A percentile compares a stretch with the other conserved stretches of the same genome.
Conservation (phyloP, 371 early-diverging fungal genomes). For the Syncephalastrum racemosum region DNA sequence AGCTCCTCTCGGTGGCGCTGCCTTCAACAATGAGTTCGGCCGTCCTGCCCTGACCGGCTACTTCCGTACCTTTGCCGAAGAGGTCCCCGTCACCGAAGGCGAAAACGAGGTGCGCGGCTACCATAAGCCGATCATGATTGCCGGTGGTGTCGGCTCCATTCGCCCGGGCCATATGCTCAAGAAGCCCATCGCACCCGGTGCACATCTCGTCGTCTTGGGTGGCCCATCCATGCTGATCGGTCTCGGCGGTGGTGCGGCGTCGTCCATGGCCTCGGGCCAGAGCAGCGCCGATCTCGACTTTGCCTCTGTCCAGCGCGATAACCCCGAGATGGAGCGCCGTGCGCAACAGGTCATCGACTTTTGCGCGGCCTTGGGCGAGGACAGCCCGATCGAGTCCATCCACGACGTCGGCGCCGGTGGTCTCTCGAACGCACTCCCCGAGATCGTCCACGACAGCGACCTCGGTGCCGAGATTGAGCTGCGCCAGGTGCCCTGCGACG, state of each 20-base stretch:
- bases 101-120: slow-evolving; percentile 81
- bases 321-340: slow-evolving; percentile 97
- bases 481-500: slow-evolving; percentile 86
- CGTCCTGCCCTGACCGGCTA: slow-evolving; percentile 94
- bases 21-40: slow-evolving; percentile 98
- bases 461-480: slow-evolving; percentile 90
- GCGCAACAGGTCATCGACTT: slow-evolving; percentile 95
- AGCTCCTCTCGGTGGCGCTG: slow-evolving; percentile 95
- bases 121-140: slow-evolving; percentile 99
- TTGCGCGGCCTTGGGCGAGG: slow-evolving; percentile 80
- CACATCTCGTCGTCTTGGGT: slow-evolving; percentile 87
- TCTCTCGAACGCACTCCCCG: slow-evolving; percentile 94
- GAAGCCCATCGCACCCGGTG: slow-evolving; percentile 77
- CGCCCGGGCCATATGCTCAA: slow-evolving; percentile 87
- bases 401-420: slow-evolving; percentile 99
- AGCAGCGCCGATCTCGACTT: slow-evolving; percentile 91
- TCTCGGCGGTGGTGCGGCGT: slow-evolving; percentile 97
- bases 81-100: slow-evolving; percentile 55
- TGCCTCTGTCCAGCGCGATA: slow-evolving; percentile 97
- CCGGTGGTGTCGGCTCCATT: slow-evolving; percentile 94
- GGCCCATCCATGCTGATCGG: slow-evolving; percentile 98
- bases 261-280: slow-evolving; percentile 89
- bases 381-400: slow-evolving; percentile 86
- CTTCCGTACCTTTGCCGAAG: slow-evolving; percentile 92
- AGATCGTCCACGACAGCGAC: slow-evolving; percentile 93